These are phyloP conservation scores for Sungouiella blattae DNA, from an alignment of 805 yeast genomes.

Conservation along the genomic window DNA sequence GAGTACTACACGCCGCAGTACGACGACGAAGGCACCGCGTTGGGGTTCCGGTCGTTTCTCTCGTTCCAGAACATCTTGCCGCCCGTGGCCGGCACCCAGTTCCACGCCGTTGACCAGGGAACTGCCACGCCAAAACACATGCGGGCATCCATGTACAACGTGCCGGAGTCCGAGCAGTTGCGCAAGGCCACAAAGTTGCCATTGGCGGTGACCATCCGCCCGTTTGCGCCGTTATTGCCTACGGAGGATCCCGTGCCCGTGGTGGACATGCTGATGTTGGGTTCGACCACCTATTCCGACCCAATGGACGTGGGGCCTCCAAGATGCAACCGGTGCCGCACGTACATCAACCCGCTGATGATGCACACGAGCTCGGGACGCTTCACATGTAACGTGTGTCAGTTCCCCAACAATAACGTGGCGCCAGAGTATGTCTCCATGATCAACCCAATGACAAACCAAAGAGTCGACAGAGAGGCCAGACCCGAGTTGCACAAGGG, in stretches of 20 bases:
- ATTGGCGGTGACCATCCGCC: slow-evolving; percentile 74
- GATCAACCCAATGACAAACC: slow-evolving; percentile 52
- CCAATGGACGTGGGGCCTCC: slow-evolving; percentile 59
- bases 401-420: slow-evolving; percentile 60
- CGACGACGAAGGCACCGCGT: slow-evolving; percentile 6
- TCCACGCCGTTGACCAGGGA: slow-evolving; percentile 74
- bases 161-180: slow-evolving; percentile 71
- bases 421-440: slow-evolving; percentile 66
- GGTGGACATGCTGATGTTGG: slow-evolving; percentile 53
- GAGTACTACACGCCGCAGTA: slow-evolving; percentile 13
- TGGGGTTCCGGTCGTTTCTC: slow-evolving; percentile 44
- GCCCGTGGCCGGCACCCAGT: slow-evolving; percentile 76
- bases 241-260: slow-evolving; percentile 61
- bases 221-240: slow-evolving; percentile 65
- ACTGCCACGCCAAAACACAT: slow-evolving; percentile 77
- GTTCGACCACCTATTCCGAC: slow-evolving; percentile 18
- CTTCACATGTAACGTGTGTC: slow-evolving; percentile 85
- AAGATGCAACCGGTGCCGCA: slow-evolving; percentile 87
- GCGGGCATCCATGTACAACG: slow-evolving; percentile 74
- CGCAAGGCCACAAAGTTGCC: slow-evolving; percentile 74
- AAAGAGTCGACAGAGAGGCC: slow-evolving; percentile 57
- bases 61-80: slow-evolving; percentile 79
- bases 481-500: slow-evolving; percentile 81
- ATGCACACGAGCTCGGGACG: slow-evolving; percentile 57
- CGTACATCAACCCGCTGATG: slow-evolving; percentile 85